Base-by-base conservation (phyloP, 108 stramenopile genomes). In the Epithemia pelagica region DNA sequence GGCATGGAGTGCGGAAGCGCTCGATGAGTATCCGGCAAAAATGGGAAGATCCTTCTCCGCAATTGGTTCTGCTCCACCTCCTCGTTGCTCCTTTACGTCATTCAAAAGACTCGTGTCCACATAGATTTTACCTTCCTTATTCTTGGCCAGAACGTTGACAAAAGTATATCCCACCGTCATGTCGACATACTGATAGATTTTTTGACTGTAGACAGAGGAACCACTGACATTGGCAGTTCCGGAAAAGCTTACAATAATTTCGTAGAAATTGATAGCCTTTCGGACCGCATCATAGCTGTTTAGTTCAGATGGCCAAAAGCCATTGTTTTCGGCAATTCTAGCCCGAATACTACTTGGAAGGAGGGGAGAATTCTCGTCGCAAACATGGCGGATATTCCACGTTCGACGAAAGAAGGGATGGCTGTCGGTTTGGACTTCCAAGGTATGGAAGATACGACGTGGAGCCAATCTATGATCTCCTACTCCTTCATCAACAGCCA, bases 351-450 rank as follows among this genome's bases (percentile, higher is more conserved):
- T 46, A 28, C 26, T 52, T 1, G 73, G 56, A 1, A 83, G 67
- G 27, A 83, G 54, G 15, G 82, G 82, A 1, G 71, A 73, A 56
- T 72, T 27, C 28, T 58, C 58, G 59, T 83, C 65, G 26, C 79
- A 54, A 15, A 70, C 67, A 54, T 83, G 82, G 20, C 78, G 69
- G 25, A 64, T 64, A 64, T 30, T 72, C 82, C 82, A 83, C 0
- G 74, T 31, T 2, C 82, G 69, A 57, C 72, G 73, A 68, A 83
- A 78, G 63, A 73, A 74, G 66, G 82, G 82, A 46, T 83, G 82
- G 27, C 66, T 75, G 0, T 71, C 52, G 32, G 67, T 65, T 37
- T 82, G 77, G 22, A 82, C 61, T 24, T 68, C 58, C 1, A 79
- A 65, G 26, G 76, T 76, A 33, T 67, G 60, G 30, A 76, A 78